These are phyloP conservation scores for Dalbergia oliveri DNA, from an alignment of 306 rosid species.

Conservation along the genomic window DNA sequence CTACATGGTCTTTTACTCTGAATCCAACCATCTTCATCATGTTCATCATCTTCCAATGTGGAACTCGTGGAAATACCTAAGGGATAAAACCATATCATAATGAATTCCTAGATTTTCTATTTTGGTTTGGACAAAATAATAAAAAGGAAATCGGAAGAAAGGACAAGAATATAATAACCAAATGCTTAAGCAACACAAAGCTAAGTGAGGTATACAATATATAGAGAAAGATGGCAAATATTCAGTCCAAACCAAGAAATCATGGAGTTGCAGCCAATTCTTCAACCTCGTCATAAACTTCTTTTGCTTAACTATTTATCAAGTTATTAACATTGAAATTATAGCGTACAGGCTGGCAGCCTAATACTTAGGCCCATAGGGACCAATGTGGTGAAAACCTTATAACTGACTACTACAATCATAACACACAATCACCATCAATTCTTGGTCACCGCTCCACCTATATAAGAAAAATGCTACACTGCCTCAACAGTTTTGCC, in stretches of 20 bases:
- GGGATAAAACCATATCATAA: conserved; percentile 35
- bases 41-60: conserved; percentile 67
- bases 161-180: conserved; percentile 1
- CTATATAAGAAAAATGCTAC: too few species aligned
- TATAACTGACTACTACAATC: neutral
- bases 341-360: too few species aligned
- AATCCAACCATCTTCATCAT: conserved; percentile 69
- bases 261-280: neutral
- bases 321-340: neutral
- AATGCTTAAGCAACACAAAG: neutral
- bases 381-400: too few species aligned
- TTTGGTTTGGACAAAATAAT: neutral
- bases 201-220: neutral
- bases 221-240: neutral
- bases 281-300: neutral
- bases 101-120: conserved; percentile 18
- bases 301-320: neutral
- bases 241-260: neutral
- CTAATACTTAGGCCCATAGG: too few species aligned
- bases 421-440: neutral
- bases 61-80: conserved; percentile 63
- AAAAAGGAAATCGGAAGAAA: neutral
- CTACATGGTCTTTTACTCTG: conserved; percentile 70
- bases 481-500: too few species aligned
- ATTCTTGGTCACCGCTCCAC: neutral